Conservation (phyloP, 75 land plant genomes). For the Pinus tabuliformis region DNA sequence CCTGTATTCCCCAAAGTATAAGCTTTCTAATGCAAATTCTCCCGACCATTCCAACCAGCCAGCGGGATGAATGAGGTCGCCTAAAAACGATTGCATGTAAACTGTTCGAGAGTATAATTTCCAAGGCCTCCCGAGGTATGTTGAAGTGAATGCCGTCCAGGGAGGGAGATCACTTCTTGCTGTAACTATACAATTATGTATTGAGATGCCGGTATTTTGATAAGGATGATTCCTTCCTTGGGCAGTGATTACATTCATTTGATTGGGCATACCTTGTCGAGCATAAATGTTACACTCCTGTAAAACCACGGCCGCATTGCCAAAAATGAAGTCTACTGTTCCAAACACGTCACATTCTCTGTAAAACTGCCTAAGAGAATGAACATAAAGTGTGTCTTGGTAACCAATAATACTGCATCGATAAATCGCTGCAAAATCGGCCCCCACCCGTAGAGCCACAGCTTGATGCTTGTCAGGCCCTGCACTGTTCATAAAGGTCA, state of each 20-base stretch:
- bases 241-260: conserved; percentile 13
- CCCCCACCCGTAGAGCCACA: conserved; percentile 16
- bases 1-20: too few relatives aligned
- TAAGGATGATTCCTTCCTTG: background rate
- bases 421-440: conserved; percentile 8
- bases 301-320: conserved; percentile 20
- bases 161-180: too few relatives aligned
- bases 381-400: conserved; percentile 29
- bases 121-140: too few relatives aligned
- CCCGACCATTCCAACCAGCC: too few relatives aligned
- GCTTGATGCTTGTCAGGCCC: conserved; percentile 18
- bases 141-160: too few relatives aligned
- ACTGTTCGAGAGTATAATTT: too few relatives aligned
- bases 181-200: too few relatives aligned
- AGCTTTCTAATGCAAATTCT: too few relatives aligned
- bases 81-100: too few relatives aligned
- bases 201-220: conserved; percentile 13
- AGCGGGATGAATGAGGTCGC: too few relatives aligned
- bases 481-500: conserved; percentile 23
- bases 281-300: conserved; percentile 19
- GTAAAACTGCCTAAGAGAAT: conserved; percentile 21
- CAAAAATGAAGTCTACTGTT: conserved; percentile 27
- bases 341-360: conserved; percentile 16
- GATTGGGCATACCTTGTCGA: conserved; percentile 5
- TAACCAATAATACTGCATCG: conserved; percentile 15